Evolutionary conservation across 2,329 filamentous ascomycete genomes (phyloP), one percentile per base, ranked within the genome.

Genomic region (Talaromyces sp.): DNA sequence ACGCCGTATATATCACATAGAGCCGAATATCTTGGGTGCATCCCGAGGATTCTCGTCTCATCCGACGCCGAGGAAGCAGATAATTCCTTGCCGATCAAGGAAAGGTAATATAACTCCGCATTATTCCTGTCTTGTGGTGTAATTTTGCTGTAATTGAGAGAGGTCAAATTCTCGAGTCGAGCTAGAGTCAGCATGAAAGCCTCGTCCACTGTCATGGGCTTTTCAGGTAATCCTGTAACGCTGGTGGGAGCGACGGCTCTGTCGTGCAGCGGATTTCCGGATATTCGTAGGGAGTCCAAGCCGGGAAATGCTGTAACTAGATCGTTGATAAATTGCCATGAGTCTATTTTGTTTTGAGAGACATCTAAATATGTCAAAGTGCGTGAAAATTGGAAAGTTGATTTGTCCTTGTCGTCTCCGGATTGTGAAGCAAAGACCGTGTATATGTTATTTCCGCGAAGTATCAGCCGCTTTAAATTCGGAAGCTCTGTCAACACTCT

Each of bases 21-120:
- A 67, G 88, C 88, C 0, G 75, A 72, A 74, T 91, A 98, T 4
- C 92, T 84, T 8, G 87, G 88, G 76, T 98, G 93, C 3, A 80
- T 77, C 0, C 75, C 77, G 3, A 90, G 74, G 0, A 96, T 83
- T 1, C 79, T 78, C 0, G 76, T 69, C 33, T 81, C 77, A 68
- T 88, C 84, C 8, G 67, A 67, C 57, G 70, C 67, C 0, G 76
- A 71, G 2, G 67, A 74, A 7, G 73, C 75, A 27, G 76, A 78
- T n/a, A 97, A 81, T 73, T 95, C 91, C 67, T 88, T 88, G 11
- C 86, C 90, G 65, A 97, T 95, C 62, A 90, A 86, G 0, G 89
- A 91, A 11, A 98, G 86, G 75, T 99, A 99, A 76, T 96, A 99
- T 72, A 94, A 89, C 71, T 98, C 95, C 4, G 93, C 93, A 72